A percentile compares a stretch with the other conserved stretches of the same genome.
phyloP scores from a whole-genome alignment of 2,329 filamentous ascomycete species.

The Coniochaeta sp. region DNA sequence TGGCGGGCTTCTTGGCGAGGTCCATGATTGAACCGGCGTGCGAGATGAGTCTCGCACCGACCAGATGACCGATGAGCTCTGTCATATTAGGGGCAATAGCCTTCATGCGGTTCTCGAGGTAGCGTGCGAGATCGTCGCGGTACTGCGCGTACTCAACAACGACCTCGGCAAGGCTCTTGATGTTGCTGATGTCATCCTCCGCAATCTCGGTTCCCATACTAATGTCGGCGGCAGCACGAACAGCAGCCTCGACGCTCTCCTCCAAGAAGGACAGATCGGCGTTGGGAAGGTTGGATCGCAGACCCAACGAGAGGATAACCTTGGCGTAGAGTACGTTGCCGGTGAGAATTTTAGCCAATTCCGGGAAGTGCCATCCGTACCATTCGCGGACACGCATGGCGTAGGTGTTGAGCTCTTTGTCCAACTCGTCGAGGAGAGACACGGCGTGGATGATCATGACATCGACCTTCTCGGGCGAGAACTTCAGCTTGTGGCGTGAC shows the following conservation, averaged over 20 bases:
- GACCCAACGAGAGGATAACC: constrained; percentile 82
- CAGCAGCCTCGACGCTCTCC: constrained; percentile 84
- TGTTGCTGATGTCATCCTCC: constrained; percentile 86
- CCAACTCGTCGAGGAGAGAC: constrained; percentile 85
- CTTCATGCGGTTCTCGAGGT: constrained; percentile 89
- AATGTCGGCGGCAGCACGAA: constrained; percentile 92
- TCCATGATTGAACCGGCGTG: constrained; percentile 92
- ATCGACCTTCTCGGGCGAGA: constrained; percentile 97
- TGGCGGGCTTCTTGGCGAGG: constrained; percentile 89
- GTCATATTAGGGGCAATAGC: constrained; percentile 96
- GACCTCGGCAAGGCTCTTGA: constrained; percentile 84
- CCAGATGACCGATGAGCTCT: constrained; percentile 83
- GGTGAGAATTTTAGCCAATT: constrained; percentile 93
- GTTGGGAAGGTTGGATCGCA: constrained; percentile 71
- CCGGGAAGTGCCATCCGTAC: constrained; percentile 99
- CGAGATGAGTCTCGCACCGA: constrained; percentile 89
- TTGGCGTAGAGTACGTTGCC: constrained; percentile 93
- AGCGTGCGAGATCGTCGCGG: constrained; percentile 78
- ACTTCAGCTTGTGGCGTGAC: constrained; percentile 96
- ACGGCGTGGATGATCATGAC: constrained; percentile 99
- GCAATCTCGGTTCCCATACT: constrained; percentile 99
- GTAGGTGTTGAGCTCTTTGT: constrained; percentile 98
- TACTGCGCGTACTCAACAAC: constrained; percentile 90
- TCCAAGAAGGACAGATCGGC: constrained; percentile 84
- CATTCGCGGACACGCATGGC: constrained; percentile 99